phyloP scores from a whole-genome alignment of 75 land plant genomes.

The Chamaecyparis obtusa region DNA sequence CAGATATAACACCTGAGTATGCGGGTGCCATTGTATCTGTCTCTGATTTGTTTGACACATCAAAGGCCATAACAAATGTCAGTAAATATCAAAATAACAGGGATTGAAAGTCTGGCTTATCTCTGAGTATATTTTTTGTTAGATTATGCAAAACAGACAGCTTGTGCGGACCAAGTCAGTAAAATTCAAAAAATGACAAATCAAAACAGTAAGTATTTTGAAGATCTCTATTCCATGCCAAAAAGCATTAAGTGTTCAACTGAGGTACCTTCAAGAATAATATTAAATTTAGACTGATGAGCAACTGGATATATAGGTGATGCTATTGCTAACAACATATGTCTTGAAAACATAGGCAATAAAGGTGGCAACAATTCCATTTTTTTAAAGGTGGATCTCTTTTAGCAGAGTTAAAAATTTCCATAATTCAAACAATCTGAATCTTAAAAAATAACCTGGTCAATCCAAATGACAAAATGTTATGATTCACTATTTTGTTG shows the following conservation, averaged over 20 bases:
- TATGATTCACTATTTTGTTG: not conserved
- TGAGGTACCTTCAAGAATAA: not conserved
- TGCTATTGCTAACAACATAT: not conserved
- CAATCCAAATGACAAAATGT: not conserved
- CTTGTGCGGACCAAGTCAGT: not conserved
- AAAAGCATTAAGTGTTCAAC: not conserved
- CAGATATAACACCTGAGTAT: slow-evolving; percentile 51
- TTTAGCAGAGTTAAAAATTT: not conserved
- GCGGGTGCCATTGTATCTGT: not conserved
- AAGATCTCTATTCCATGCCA: not conserved
- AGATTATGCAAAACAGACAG: not conserved
- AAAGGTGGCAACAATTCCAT: not conserved
- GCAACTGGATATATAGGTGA: not conserved
- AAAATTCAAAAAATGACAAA: not conserved
- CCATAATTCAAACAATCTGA: not conserved
- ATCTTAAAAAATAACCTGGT: not conserved
- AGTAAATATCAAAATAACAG: not conserved
- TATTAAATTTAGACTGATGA: not conserved
- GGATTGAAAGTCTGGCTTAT: not conserved
- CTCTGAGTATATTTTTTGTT: not conserved
- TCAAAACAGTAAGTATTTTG: not conserved
- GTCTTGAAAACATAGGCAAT: not conserved
- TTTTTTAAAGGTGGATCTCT: not conserved
- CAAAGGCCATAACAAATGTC: not conserved
- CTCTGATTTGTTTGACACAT: not conserved